Percentiles rank a stretch among this genome's conserved stretches.
These are phyloP conservation scores for Taphrina communis DNA, from an alignment of 1,139 yeast species.

Conservation along the genomic window DNA sequence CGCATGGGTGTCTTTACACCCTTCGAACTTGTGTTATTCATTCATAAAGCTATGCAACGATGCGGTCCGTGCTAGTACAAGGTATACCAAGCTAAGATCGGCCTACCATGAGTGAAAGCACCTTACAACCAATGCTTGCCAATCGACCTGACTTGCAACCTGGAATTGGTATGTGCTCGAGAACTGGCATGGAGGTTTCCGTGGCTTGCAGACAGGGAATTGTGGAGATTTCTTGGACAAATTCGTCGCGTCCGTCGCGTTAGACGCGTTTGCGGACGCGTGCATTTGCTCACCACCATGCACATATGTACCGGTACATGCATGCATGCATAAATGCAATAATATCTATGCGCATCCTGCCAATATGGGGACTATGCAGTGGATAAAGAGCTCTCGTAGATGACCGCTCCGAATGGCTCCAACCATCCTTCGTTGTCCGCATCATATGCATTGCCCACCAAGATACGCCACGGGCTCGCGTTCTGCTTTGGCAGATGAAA, in stretches of 20 bases:
- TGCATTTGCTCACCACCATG: not conserved
- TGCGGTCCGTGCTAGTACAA: too few species aligned
- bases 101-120: not conserved
- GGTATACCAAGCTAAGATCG: too few species aligned
- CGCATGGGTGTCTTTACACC: slow-evolving; percentile 1
- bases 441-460: not conserved
- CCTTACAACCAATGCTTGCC: not conserved
- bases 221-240: not conserved
- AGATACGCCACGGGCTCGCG: not conserved
- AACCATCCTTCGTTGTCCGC: not conserved
- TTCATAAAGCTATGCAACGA: not conserved
- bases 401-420: slow-evolving; percentile 9
- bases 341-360: too few species aligned
- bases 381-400: not conserved
- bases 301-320: not conserved
- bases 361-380: too few species aligned
- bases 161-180: too few species aligned
- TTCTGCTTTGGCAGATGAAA: slow-evolving; percentile 11
- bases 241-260: slow-evolving; percentile 2
- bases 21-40: not conserved
- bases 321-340: too few species aligned
- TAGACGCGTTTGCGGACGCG: not conserved
- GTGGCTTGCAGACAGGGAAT: not conserved
- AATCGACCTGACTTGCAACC: not conserved
- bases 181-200: too few species aligned